Conservation (phyloP, 2,329 filamentous ascomycete species). For the Escovopsis weberi region DNA sequence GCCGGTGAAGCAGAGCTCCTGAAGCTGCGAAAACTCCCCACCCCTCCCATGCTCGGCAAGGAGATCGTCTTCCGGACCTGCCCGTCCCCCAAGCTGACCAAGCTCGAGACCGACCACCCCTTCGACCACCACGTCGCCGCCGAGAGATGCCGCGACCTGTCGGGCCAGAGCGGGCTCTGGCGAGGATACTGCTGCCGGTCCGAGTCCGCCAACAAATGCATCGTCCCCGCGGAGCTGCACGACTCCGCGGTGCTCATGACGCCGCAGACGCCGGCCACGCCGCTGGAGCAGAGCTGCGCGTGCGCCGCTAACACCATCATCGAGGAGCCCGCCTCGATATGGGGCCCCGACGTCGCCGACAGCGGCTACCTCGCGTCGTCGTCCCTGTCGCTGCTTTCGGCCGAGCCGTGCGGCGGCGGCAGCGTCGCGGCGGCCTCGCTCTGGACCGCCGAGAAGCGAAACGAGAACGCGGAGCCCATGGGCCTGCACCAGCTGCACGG, state of each 20-base stretch:
- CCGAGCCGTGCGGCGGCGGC: conserved; percentile 5
- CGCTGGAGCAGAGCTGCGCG: conserved; percentile 24
- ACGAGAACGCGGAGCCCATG: conserved; percentile 22
- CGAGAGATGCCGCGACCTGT: conserved; percentile 37
- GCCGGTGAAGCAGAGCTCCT: conserved; percentile 24
- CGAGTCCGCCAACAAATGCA: conserved; percentile 19
- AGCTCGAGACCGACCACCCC: conserved; percentile 65
- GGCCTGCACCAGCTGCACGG: conserved; percentile 36
- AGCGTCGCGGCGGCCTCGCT: conserved; percentile 1
- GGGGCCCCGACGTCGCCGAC: background rate
- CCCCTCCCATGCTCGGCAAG: conserved; percentile 77
- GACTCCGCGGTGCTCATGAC: conserved; percentile 36
- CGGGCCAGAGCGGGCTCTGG: conserved; percentile 57
- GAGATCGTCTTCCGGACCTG: conserved; percentile 73
- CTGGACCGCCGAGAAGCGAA: conserved; percentile 12
- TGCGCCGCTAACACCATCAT: conserved; percentile 25
- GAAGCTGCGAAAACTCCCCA: conserved; percentile 37
- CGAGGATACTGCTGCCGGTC: conserved; percentile 50
- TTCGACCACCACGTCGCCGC: conserved; percentile 33
- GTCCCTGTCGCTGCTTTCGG: too few relatives aligned
- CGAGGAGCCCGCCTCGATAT: conserved; percentile 24
- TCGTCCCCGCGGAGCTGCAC: conserved; percentile 29
- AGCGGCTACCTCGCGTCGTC: too few relatives aligned
- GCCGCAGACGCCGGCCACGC: conserved; percentile 27
- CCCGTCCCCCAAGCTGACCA: conserved; percentile 67